A percentile compares a stretch with the other conserved stretches of the same genome.
phyloP scores from a whole-genome alignment of 345 rosid species.

The Brassica cretica region DNA sequence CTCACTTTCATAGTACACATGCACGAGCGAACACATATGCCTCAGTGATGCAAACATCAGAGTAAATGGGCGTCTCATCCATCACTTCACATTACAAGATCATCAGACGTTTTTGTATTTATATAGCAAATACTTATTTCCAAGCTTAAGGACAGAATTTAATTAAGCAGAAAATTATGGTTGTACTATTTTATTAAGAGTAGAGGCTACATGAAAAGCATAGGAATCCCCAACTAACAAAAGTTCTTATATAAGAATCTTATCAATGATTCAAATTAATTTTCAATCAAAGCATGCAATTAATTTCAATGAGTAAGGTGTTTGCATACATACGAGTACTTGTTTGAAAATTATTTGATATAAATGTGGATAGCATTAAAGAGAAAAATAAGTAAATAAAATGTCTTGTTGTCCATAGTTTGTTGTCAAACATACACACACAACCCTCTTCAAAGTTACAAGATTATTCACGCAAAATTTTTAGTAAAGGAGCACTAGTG shows the following conservation, averaged over 20 bases:
- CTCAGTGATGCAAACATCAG: slow-evolving; percentile 26
- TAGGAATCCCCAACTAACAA: background rate
- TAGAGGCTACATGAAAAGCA: background rate
- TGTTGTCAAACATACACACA: slow-evolving; percentile 19
- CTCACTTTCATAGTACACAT: slow-evolving; percentile 42
- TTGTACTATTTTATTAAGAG: background rate
- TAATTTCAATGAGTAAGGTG: background rate
- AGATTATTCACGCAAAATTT: background rate
- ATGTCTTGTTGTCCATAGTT: slow-evolving; percentile 28
- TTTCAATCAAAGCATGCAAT: slow-evolving; percentile 20
- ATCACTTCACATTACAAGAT: slow-evolving; percentile 30
- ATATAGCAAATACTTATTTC: background rate
- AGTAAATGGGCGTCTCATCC: slow-evolving; percentile 34
- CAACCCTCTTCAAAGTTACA: background rate
- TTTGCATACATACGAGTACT: background rate
- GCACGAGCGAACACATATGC: slow-evolving; percentile 36
- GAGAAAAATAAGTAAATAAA: slow-evolving; percentile 16
- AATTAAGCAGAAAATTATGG: background rate
- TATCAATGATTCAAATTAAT: background rate
- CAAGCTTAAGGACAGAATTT: background rate
- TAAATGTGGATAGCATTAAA: slow-evolving; percentile 21
- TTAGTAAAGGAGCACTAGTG: background rate
- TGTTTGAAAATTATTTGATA: slow-evolving; percentile 19
- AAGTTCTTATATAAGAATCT: background rate
- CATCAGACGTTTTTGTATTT: slow-evolving; percentile 10